Conservation (phyloP, 192 early-diverging fungal species). For the Gorgonomyces haynaldii region DNA sequence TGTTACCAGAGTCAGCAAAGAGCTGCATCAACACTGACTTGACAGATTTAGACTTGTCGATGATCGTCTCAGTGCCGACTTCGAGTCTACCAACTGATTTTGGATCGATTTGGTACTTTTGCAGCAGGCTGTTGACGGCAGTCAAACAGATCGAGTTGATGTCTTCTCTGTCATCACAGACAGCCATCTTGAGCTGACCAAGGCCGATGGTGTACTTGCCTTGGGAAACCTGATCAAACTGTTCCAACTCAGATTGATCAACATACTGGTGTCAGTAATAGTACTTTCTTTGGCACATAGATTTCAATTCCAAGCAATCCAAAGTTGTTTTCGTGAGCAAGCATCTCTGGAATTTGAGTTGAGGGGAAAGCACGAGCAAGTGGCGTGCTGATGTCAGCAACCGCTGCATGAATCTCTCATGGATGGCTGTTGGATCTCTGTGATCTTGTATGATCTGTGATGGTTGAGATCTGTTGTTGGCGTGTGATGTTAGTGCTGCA, state of each 20-base stretch:
- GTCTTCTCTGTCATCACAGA: conserved; percentile 93
- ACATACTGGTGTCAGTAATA: conserved; percentile 24
- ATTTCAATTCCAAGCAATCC: conserved; percentile 38
- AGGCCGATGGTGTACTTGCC: conserved; percentile 99
- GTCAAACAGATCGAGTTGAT: conserved; percentile 81
- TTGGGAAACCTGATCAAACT: conserved; percentile 81
- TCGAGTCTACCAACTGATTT: conserved; percentile 86
- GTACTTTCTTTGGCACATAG: conserved; percentile 47
- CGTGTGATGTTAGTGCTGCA: too few species aligned
- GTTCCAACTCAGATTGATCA: conserved; percentile 50
- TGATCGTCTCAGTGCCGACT: conserved; percentile 97
- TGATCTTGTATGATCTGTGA: too few species aligned
- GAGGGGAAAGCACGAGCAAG: too few species aligned
- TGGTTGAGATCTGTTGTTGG: too few species aligned
- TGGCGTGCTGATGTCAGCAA: too few species aligned
- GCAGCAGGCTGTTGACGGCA: conserved; percentile 79
- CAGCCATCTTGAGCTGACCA: conserved; percentile 88
- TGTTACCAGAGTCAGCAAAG: conserved; percentile 87
- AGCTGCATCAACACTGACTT: conserved; percentile 95
- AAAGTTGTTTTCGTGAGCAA: conserved; percentile 15
- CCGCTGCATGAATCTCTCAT: too few species aligned
- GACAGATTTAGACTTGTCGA: conserved; percentile 98
- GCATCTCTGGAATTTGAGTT: background rate
- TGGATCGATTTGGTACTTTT: conserved; percentile 81
- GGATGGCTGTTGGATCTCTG: too few species aligned